phyloP scores from a whole-genome alignment of 2,329 filamentous ascomycete genomes.

The Aureobasidium zeae region DNA sequence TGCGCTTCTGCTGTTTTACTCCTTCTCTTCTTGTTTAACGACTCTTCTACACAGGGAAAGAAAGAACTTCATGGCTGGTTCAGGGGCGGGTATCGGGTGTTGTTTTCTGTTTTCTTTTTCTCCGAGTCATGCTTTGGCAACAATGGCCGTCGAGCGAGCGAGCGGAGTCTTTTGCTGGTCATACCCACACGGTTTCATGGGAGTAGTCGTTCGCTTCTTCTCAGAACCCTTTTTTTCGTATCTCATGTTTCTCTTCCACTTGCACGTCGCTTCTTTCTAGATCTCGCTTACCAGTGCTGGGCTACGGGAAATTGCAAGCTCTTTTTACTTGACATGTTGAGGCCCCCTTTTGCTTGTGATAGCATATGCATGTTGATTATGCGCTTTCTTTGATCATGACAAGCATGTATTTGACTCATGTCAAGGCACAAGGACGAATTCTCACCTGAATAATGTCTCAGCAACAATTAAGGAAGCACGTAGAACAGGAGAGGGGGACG shows the following conservation, averaged over 20 bases:
- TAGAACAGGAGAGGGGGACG: no score
- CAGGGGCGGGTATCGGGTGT: constrained; percentile 10
- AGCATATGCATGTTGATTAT: no score
- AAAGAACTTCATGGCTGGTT: constrained; percentile 14
- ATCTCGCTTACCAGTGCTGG: constrained; percentile 6
- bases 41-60: constrained; percentile 17
- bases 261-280: background rate
- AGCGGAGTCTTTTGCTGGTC: constrained; percentile 13
- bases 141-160: constrained; percentile 15
- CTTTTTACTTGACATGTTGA: background rate
- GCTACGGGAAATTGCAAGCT: constrained; percentile 10
- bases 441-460: no score
- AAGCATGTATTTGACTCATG: background rate
- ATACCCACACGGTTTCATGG: constrained; percentile 15
- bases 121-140: constrained; percentile 12
- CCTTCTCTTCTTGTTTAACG: constrained; percentile 16
- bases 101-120: constrained; percentile 11
- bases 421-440: constrained; percentile 3
- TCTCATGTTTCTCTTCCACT: constrained; percentile 6
- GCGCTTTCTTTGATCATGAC: background rate
- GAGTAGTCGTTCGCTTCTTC: constrained; percentile 10
- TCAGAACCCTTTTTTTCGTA: constrained; percentile 16
- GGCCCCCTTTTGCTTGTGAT: no score
- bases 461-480: no score
- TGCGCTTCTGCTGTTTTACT: constrained; percentile 13